Percentiles rank a stretch among this genome's conserved stretches.
phyloP scores from a whole-genome alignment of 129 eudicot species.

The Heracleum sosnowskyi region DNA sequence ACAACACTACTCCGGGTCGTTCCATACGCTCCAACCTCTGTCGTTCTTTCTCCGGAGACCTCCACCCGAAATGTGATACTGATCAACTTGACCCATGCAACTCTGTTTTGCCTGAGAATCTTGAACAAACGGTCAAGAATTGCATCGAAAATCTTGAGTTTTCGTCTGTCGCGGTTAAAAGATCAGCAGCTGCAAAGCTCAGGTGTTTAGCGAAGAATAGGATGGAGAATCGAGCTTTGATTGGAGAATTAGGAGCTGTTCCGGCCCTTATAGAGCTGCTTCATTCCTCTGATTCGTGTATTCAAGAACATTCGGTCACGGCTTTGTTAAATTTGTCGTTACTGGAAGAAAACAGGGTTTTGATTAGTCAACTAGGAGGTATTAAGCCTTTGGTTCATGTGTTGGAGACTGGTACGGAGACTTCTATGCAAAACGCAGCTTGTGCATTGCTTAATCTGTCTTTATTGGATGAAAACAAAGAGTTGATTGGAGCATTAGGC shows the following conservation, averaged over 20 bases:
- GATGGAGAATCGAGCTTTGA: conserved; percentile 71
- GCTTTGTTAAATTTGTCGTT: conserved; percentile 77
- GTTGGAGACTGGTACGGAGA: conserved; percentile 69
- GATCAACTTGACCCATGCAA: not conserved
- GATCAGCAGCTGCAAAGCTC: conserved; percentile 82
- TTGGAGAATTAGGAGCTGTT: conserved; percentile 77
- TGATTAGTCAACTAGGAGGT: conserved; percentile 44
- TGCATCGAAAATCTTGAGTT: conserved; percentile 55
- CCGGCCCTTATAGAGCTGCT: conserved; percentile 67
- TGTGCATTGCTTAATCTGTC: conserved; percentile 72
- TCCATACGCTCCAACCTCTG: not conserved
- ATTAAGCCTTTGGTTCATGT: conserved; percentile 67
- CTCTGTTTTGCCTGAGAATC: conserved; percentile 48
- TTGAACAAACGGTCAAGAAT: conserved; percentile 68
- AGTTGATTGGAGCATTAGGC: conserved; percentile 80
- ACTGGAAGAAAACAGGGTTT: conserved; percentile 39
- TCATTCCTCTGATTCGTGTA: conserved; percentile 60
- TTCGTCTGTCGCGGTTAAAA: conserved; percentile 42
- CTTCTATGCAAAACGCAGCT: conserved; percentile 78
- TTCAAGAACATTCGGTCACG: conserved; percentile 93
- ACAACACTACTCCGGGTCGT: not conserved
- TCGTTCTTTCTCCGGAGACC: not conserved
- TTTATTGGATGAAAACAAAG: conserved; percentile 55
- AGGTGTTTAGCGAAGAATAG: conserved; percentile 73
- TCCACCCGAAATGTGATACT: not conserved